Conservation (phyloP, 352 stramenopile genomes). For the Pythium brachiatum region DNA sequence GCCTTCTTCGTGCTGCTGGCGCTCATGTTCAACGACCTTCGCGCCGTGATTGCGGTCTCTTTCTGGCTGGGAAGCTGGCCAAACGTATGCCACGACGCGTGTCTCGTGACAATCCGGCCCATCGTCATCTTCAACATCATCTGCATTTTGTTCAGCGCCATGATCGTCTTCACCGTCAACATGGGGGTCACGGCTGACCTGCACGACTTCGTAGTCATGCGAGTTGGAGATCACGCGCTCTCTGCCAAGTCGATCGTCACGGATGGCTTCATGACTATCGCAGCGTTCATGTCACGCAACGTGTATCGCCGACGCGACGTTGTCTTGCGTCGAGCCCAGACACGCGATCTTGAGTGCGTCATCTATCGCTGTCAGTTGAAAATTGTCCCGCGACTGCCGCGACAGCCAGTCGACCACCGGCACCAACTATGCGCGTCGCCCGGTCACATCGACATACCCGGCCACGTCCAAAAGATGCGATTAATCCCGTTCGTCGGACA, state of each 20-base stretch:
- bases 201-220: conserved; percentile 15
- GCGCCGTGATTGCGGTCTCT: conserved; percentile 1
- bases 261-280: conserved; percentile 17
- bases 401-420: not conserved
- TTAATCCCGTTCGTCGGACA: not conserved
- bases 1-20: conserved; percentile 13
- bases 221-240: conserved; percentile 10
- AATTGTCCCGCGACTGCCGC: not conserved
- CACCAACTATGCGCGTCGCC: not conserved
- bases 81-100: conserved; percentile 17
- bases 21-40: conserved; percentile 14
- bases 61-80: conserved; percentile 14
- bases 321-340: not conserved
- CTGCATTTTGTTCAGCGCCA: conserved; percentile 11
- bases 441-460: not conserved
- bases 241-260: conserved; percentile 9
- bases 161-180: conserved; percentile 13
- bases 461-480: not conserved
- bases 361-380: conserved; percentile 21
- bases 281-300: conserved; percentile 18
- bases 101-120: conserved; percentile 14
- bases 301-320: conserved; percentile 15
- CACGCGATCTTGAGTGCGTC: conserved; percentile 19
- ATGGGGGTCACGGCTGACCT: conserved; percentile 11
- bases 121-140: conserved; percentile 20